These are phyloP conservation scores for Jimgerdemannia lactiflua DNA, from an alignment of 192 early-diverging fungal genomes.

Conservation along the genomic window DNA sequence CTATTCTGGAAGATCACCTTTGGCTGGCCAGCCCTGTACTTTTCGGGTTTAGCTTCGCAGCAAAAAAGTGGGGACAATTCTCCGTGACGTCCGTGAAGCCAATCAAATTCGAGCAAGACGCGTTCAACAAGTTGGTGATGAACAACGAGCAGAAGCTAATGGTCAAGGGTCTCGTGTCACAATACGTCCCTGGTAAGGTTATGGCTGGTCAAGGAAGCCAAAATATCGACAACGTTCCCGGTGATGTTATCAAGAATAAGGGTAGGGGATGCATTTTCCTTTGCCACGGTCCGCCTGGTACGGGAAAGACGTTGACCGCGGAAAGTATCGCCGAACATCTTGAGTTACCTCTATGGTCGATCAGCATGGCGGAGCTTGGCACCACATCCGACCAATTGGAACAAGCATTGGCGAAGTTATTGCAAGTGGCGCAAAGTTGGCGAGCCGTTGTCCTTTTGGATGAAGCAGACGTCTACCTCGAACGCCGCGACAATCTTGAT, in stretches of 20 bases:
- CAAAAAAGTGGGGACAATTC: conserved; percentile 55
- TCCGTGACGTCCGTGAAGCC: conserved; percentile 31
- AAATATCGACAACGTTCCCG: no score
- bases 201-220: conserved; percentile 36
- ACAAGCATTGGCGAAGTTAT: conserved; percentile 43
- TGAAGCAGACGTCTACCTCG: no score
- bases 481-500: conserved; percentile 43
- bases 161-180: conserved; percentile 46
- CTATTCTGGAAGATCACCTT: no score
- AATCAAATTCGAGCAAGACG: conserved; percentile 47
- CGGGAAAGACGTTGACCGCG: conserved; percentile 58
- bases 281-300: conserved; percentile 53
- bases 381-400: no score
- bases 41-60: conserved; percentile 52
- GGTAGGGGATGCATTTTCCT: conserved; percentile 52
- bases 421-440: conserved; percentile 49
- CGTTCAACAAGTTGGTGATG: conserved; percentile 53
- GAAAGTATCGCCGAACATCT: conserved; percentile 56
- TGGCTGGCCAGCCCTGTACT: conserved; percentile 58
- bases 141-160: conserved; percentile 39
- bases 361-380: conserved; percentile 63
- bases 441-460: conserved; percentile 61
- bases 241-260: conserved; percentile 54
- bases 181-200: no score
- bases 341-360: conserved; percentile 53